A percentile compares a stretch with the other conserved stretches of the same genome.
Evolutionary conservation across 2,329 filamentous ascomycete species (phyloP).

Genomic region (Sphaerulina populicola): DNA sequence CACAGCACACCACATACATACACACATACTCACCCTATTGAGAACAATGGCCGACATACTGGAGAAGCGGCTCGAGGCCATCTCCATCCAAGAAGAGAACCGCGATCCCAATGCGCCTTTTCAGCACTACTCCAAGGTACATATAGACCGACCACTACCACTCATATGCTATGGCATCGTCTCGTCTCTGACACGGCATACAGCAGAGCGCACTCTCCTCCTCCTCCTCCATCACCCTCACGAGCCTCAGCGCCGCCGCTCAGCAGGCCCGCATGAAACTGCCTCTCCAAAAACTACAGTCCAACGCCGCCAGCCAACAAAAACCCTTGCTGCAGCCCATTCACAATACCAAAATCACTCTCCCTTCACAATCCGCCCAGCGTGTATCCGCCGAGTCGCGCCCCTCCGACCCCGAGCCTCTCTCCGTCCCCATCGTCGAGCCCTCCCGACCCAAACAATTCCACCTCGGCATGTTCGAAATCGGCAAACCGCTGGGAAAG

Average conservation of each 20-base stretch:
- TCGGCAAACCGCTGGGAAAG: conserved; percentile 75
- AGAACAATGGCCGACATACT: conserved; percentile 52
- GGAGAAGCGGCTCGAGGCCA: conserved; percentile 80
- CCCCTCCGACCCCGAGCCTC: conserved; percentile 23
- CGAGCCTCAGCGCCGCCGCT: conserved; percentile 39
- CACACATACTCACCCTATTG: background rate
- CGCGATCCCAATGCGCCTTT: conserved; percentile 37
- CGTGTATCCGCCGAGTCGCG: conserved; percentile 30
- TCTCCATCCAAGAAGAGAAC: conserved; percentile 86
- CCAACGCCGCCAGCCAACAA: conserved; percentile 51
- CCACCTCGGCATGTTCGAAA: conserved; percentile 91
- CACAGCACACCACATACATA: background rate
- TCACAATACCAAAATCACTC: conserved; percentile 53
- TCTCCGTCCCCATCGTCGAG: conserved; percentile 18
- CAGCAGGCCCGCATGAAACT: conserved; percentile 59
- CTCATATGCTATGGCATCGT: too few species aligned
- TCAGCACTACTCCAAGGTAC: conserved; percentile 71
- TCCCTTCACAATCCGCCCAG: conserved; percentile 58
- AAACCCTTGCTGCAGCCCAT: conserved; percentile 33
- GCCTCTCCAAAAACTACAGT: conserved; percentile 73
- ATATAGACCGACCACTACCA: background rate
- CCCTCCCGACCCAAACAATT: conserved; percentile 49
- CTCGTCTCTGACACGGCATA: background rate
- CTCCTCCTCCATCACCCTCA: conserved; percentile 41
- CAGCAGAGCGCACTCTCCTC: conserved; percentile 42